Evolutionary conservation across 2,329 filamentous ascomycete species (phyloP), one percentile per base, ranked within the genome.

Genomic region (Corinectria fuckeliana): DNA sequence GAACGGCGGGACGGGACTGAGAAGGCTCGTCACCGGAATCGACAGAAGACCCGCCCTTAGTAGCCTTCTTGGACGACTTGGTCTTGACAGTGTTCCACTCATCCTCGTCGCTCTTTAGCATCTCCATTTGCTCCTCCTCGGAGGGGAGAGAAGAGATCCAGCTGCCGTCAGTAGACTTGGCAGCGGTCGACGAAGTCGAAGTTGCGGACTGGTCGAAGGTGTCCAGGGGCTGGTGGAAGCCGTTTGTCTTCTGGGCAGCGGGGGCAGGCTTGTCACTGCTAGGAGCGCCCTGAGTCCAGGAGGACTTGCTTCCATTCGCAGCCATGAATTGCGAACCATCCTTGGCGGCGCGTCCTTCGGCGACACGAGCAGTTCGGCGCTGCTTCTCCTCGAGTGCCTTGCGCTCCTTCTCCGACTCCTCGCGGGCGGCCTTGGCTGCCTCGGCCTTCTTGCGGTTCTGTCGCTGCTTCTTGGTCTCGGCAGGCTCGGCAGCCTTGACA

Each of bases 391-490:
- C 82, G 61, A 91, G 82, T 34, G 81, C 80, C 79, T 92, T 91
- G 72, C 93, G 89, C 71, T 91, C 84, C 72, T 88, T 86, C 79
- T 97, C 93, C 1, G 90, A 87, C 69, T 91, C 90, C 72, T 93
- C 89, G 26, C 91, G 88, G 57, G 86, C 83, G 26, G 83, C 81
- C 82, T 92, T 95, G 71, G 88, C 88, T 58, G 88, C 89, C 78
- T 97, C 93, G 34, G 86, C 88, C 87, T 97, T 97, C 81, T 90
- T 88, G 67, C 89, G 87, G 80, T 97, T 95, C 81, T 97, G 93
- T 60, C 93, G 89, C 81, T 96, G 92, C 83, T 97, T 97, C 89
- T 97, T 97, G 18, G 90, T 91, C 82, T 97, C 91, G 16, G 84
- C 85, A 48, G 85, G 83, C 75, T 91, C 88, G 64, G 85, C 82